These are phyloP conservation scores for Trypanosoma scelopori DNA, from an alignment of 208 protist genomes.

Conservation along the genomic window DNA sequence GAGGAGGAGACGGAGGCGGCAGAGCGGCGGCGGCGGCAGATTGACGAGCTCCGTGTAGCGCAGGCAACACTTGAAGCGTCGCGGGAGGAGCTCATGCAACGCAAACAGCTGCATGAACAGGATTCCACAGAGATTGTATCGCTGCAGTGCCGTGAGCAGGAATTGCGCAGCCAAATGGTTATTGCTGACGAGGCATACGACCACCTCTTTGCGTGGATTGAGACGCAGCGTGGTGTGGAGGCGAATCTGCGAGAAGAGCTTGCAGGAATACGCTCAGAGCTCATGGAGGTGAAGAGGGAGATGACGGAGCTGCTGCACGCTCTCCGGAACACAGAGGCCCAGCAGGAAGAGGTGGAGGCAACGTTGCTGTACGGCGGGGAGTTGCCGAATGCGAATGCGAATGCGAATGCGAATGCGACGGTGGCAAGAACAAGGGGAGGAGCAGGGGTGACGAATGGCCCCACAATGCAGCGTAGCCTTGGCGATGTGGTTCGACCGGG, in stretches of 20 bases:
- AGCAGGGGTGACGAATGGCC: slow-evolving; percentile 1
- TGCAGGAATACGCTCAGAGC: background rate
- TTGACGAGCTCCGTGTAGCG: slow-evolving; percentile 4
- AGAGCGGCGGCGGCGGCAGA: background rate
- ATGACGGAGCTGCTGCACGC: background rate
- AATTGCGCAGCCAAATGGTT: background rate
- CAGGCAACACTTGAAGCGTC: background rate
- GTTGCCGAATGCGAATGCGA: background rate
- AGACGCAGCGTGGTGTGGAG: background rate
- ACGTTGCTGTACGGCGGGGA: slow-evolving; percentile 1
- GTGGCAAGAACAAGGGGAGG: no score
- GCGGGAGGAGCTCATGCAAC: background rate
- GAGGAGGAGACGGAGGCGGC: slow-evolving; percentile 4
- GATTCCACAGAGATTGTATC: background rate
- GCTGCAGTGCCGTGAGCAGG: background rate
- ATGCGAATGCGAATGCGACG: background rate
- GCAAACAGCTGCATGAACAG: background rate
- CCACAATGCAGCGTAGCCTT: slow-evolving; percentile 1
- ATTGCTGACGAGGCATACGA: background rate
- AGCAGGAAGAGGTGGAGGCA: background rate
- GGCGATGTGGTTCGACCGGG: background rate
- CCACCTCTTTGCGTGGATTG: background rate
- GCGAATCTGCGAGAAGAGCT: slow-evolving; percentile 1
- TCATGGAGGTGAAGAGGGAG: background rate
- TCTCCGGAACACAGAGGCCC: background rate